Conservation (phyloP, 139 green algal species). For the Spirogloea muscicola region DNA sequence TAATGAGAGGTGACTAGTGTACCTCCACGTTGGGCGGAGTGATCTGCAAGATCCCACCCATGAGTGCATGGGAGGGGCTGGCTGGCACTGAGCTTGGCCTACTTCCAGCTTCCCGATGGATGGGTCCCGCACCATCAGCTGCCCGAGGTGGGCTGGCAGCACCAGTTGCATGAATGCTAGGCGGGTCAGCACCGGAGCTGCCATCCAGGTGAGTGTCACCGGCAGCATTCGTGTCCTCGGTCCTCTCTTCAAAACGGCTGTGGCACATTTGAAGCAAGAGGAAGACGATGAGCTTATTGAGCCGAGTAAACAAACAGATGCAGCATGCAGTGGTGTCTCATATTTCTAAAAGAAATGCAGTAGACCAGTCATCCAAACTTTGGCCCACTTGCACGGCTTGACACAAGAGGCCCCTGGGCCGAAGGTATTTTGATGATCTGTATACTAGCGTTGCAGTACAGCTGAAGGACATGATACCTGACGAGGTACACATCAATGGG, state of each 20-base stretch:
- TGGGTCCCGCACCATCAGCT: not conserved
- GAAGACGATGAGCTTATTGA: not conserved
- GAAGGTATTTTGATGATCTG: not conserved
- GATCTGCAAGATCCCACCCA: constrained; percentile 1
- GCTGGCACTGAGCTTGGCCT: not conserved
- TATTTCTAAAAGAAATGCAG: not conserved
- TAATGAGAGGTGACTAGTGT: too few species aligned
- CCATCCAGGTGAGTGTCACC: too few species aligned
- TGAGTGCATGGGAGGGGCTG: not conserved
- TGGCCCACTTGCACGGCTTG: too few species aligned
- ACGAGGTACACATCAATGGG: constrained; percentile 41
- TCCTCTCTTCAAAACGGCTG: constrained; percentile 2
- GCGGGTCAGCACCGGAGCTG: too few species aligned
- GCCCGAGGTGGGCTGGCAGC: not conserved
- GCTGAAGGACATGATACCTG: constrained; percentile 5
- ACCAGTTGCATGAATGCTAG: too few species aligned
- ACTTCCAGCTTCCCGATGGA: not conserved
- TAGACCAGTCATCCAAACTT: not conserved
- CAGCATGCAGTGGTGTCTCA: not conserved
- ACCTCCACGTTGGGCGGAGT: not conserved
- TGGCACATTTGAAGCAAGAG: not conserved
- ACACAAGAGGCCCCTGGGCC: not conserved
- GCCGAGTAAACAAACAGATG: not conserved
- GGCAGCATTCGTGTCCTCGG: too few species aligned
- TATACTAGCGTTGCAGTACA: not conserved